phyloP scores from a whole-genome alignment of 225 moss, liverwort and hornwort genomes.

The Lunularia cruciata region DNA sequence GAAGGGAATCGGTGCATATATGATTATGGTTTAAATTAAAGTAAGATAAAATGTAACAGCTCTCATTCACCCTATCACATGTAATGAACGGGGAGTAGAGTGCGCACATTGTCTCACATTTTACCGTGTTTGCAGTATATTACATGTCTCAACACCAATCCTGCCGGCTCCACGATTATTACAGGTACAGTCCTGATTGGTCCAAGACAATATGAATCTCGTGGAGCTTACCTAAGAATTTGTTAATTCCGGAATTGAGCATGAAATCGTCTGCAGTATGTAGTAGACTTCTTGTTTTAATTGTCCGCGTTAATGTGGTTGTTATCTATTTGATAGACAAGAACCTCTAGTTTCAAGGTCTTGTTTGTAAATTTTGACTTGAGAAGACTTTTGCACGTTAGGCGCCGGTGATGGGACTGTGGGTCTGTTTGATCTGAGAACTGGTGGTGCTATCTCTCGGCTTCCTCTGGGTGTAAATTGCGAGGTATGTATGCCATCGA shows the following conservation, averaged over 20 bases:
- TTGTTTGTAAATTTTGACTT: background rate
- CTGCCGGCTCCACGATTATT: constrained; percentile 57
- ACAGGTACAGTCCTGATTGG: constrained; percentile 71
- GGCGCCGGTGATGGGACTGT: constrained; percentile 85
- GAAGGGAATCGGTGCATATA: background rate
- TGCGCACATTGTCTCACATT: background rate
- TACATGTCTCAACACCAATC: constrained; percentile 69
- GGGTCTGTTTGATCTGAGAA: constrained; percentile 73
- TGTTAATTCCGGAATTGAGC: too few relatives aligned
- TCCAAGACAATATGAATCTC: too few relatives aligned
- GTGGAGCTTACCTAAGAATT: too few relatives aligned
- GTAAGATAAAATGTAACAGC: background rate
- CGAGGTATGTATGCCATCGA: constrained; percentile 49
- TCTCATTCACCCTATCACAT: too few relatives aligned
- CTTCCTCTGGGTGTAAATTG: constrained; percentile 68
- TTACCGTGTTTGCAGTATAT: constrained; percentile 63
- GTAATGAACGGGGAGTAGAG: too few relatives aligned
- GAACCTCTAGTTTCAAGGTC: background rate
- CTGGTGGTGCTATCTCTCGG: constrained; percentile 70
- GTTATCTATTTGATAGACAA: too few relatives aligned
- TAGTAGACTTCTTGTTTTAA: too few relatives aligned
- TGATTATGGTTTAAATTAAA: background rate
- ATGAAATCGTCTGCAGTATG: too few relatives aligned
- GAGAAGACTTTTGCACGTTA: constrained; percentile 18
- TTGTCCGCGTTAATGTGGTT: too few relatives aligned